Evolutionary conservation across 1,284 basidiomycete genomes (phyloP), one percentile per base, ranked within the genome.

Genomic region (Ustilago loliicola): DNA sequence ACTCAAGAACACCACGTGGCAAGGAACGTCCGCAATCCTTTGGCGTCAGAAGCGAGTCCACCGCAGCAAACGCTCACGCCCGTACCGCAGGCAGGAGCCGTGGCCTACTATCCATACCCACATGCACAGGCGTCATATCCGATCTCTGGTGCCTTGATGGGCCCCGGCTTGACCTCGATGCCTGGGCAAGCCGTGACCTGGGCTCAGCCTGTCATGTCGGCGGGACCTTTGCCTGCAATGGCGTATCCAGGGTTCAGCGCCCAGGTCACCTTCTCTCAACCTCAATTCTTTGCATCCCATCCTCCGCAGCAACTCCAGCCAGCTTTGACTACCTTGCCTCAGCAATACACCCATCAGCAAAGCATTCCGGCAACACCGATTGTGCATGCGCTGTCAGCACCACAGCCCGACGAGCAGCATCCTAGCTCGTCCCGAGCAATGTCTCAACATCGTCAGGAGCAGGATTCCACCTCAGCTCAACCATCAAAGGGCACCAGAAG

Each of bases 181-280:
- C 71, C 65, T 2, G 40, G 48, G 10, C 71, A 67, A 19, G 47
- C 71, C 1, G 45, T 73, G 25, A 50, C 72, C 10, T 75, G 72
- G 72, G 53, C 66, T 13, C 72, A 66, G 23, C 72, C 72, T 2
- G 56, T 70, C 55, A 56, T 66, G 57, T 29, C 67, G 1, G 25
- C 72, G 21, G 64, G 61, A 3, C 34, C 66, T 1, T 55, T 69
- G 45, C 52, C 67, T 0, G 42, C 60, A 1, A 40, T 75, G 8
- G 60, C 67, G 6, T 75, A 75, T 32, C 72, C 72, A 2, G 67
- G 67, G n/a, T 75, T 75, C 57, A 67, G 60, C 21, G 56, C 72
- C n/a, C 62, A 67, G 4, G 64, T 75, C 53, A 71, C 64, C 27
- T 75, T 75, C 47, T 60, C 72, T 19, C 72, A 70, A 34, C 67